Evolutionary conservation across 306 rosid species (phyloP), one percentile per base, ranked within the genome.

Genomic region (Acmispon strigosus): DNA sequence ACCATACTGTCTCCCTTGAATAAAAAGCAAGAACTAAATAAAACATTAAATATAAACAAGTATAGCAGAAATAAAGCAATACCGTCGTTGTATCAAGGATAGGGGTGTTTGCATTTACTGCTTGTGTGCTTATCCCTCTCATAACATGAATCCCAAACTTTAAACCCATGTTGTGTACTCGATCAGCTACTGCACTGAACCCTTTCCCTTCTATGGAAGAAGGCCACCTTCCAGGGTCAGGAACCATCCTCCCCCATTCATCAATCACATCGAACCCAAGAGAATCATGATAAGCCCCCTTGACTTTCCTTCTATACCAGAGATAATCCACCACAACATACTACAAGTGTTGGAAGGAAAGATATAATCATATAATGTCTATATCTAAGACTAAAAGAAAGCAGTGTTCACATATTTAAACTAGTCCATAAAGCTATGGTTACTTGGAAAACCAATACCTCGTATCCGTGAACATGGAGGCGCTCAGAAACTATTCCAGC

Each of bases 91-190:
- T 47, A 69, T 94, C 98, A 56, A 94, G 82, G 77, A 94, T 87
- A 72, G 96, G 92, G 57, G 98, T 87, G 66, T 84, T 90, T 11
- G 90, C 95, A 76, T 86, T 86, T 49, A 91, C 88, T 3, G 95
- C 97, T 83, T 94, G 97, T 11, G 97, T 89, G 69, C 99, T 94
- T 69, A 94, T 94, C 70, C 97, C 99, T 72, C 96, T 85, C 99
- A 94, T 91, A 57, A 91, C 81, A 89, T 91, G 97, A 95, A 95
- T 87, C 57, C 96, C 97, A 55, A 95, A 91, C 82, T 89, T 91
- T 63, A 95, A 85, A 76, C 97, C 99, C 92, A 91, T 34, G 74
- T 39, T 47, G 74, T 89, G 97, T 13, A 95, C 96, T 83, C 74
- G 78, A 59, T 80, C 70, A 43, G 91, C 96, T 67, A 95, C 87